Base-by-base conservation (phyloP, 2,329 filamentous ascomycete genomes). In the Beauveria australis region DNA sequence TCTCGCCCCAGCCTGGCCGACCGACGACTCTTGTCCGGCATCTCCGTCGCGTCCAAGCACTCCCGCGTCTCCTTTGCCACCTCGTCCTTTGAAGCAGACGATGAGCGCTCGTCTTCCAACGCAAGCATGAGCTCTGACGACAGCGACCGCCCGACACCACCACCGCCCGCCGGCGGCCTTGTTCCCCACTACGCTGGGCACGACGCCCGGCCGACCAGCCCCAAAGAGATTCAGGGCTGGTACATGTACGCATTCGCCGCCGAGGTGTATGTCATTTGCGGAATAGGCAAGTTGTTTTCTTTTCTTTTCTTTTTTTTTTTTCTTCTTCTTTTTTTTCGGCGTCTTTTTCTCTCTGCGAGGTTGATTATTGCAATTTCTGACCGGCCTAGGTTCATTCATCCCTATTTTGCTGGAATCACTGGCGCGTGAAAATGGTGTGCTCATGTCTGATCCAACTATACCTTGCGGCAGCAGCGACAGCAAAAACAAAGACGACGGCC, bases 211-310 rank as follows among this genome's bases (percentile, higher is more conserved):
- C 84, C 89, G 60, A 97, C 94, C 10, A 96, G 90, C 73, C 78
- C 77, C 67, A 93, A 89, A 74, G 94, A 99, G 81, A 82, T 97
- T 63, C 80, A 86, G 44, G 94, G 93, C 67, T 99, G 95, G 90
- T 99, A 97, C 75, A 88, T 89, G 72, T 97, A 97, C 78, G 89
- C 89, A 47, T 97, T 96, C 81, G 94, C 94, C 26, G 92, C 93
- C 22, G 94, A 99, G 77, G 93, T 95, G 59, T 97, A 97, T 73
- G 91, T 95, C 18, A 90, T 97, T 61, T 97, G 94, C 73, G 75
- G 73, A 57, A 75, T 76, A 61, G 93, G 92, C 90, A 73, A 71
- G 86, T 77, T 46, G 44, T 5, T 10, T 19, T 24, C 12, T 48
- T 16, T 12, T 30, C 12, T 12, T 12, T 5, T 10, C 18, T 24